phyloP scores from a whole-genome alignment of 1,284 basidiomycete genomes.

The Cerioporus squamosus region DNA sequence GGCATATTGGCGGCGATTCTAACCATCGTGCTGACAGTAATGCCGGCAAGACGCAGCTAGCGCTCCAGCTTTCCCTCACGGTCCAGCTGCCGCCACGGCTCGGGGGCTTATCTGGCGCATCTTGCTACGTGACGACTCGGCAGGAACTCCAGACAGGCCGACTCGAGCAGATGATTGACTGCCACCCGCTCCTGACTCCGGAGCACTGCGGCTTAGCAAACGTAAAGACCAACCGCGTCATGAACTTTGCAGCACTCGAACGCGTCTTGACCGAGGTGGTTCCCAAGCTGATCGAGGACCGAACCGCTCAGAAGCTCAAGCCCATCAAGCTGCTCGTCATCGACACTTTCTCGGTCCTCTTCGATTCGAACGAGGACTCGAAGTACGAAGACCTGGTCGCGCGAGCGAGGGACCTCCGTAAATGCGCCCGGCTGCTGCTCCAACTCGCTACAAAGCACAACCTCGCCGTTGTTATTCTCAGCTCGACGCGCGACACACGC shows the following conservation, averaged over 20 bases:
- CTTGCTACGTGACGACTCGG: conserved; percentile 79
- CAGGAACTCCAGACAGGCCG: conserved; percentile 72
- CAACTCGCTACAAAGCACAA: conserved; percentile 62
- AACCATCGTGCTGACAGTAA: conserved; percentile 51
- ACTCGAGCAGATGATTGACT: conserved; percentile 57
- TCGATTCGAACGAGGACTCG: conserved; percentile 63
- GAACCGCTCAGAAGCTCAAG: conserved; percentile 38
- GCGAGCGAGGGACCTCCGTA: conserved; percentile 70
- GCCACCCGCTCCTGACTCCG: conserved; percentile 52
- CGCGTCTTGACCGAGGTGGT: conserved; percentile 68
- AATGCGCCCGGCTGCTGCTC: conserved; percentile 72
- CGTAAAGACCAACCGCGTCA: conserved; percentile 67
- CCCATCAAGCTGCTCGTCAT: conserved; percentile 77
- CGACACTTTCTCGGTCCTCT: conserved; percentile 83
- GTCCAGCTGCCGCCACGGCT: conserved; percentile 67
- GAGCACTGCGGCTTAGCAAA: conserved; percentile 60
- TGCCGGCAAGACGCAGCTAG: conserved; percentile 88
- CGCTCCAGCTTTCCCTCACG: conserved; percentile 75
- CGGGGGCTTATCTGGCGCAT: conserved; percentile 60
- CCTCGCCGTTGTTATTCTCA: conserved; percentile 82
- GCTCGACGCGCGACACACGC: conserved; percentile 85
- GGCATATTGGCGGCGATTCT: not conserved
- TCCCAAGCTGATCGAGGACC: conserved; percentile 57
- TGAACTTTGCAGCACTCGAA: conserved; percentile 66
- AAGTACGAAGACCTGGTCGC: conserved; percentile 65